Base-by-base conservation (phyloP, 2,329 filamentous ascomycete genomes). In the Botrytis cinerea region DNA sequence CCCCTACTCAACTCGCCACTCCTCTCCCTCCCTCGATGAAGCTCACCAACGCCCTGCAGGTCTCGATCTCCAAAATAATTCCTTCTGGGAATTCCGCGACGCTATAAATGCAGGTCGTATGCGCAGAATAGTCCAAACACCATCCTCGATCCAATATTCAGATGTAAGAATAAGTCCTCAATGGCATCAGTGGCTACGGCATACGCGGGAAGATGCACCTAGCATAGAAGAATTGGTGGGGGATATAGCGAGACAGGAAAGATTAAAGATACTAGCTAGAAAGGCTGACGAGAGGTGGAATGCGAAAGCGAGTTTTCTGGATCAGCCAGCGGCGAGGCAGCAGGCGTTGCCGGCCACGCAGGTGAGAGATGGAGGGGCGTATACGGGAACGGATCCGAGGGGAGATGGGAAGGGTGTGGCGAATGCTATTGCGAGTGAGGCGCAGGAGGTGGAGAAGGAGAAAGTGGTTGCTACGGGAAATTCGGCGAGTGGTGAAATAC, bases 151-250 rank as follows among this genome's bases (percentile, higher is more conserved):
- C 4, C 87, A 88, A 80, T 84, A 85, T 78, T 87, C 85, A 77
- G 85, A 88, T 48, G 85, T 91, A 71, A 77, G 78, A 20, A 88
- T 91, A 74, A 83, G 86, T 70, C 89, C 90, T 18, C 84, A 86
- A 76, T 92, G 90, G 90, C 89, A 91, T 81, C 89, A 91, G 79
- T 92, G 90, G 90, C 84, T 92, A 67, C 88, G 90, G 25, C 85
- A 91, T 80, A 88, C 86, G 63, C 87, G 90, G 32, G 75, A 79
- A 3, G 80, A 85, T 0, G 83, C 90, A 2, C 90, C 90, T 0
- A 86, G 83, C 2, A 80, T 91, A 18, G 81, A 82, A 1, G 90
- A 92, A 80, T 89, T 91, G 80, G 78, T 82, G 10, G 81, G 80
- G 48, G 90, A 92, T 71, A 79, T 88, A 1, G 78, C 80, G 18